These are phyloP conservation scores for Syzygium oleosum DNA, from an alignment of 345 rosid species.

Conservation along the genomic window DNA sequence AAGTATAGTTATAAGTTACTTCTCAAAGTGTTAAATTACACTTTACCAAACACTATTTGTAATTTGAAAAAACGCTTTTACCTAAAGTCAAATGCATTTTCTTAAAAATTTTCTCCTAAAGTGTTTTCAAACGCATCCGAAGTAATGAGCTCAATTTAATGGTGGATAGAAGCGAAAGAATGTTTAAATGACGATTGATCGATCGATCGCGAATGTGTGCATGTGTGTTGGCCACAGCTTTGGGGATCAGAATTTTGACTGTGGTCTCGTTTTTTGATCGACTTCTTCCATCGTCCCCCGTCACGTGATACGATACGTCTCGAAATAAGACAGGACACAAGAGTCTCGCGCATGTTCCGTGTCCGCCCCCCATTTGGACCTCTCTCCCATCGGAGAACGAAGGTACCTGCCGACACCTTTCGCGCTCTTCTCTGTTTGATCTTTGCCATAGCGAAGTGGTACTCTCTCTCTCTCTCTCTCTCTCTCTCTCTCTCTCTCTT, in stretches of 20 bases:
- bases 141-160: not conserved
- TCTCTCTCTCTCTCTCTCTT: not conserved
- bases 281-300: not conserved
- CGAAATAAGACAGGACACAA: not conserved
- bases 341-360: not conserved
- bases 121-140: too few relatives aligned
- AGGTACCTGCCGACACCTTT: not conserved
- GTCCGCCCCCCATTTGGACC: not conserved
- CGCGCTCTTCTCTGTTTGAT: not conserved
- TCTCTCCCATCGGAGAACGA: not conserved
- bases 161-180: not conserved
- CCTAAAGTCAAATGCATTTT: not conserved
- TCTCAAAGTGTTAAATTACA: not conserved
- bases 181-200: not conserved
- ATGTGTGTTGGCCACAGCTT: not conserved
- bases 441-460: not conserved
- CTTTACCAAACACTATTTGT: rapidly evolving
- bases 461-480: not conserved
- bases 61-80: rapidly evolving
- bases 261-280: not conserved
- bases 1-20: rapidly evolving
- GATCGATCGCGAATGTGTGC: not conserved
- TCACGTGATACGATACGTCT: not conserved
- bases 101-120: too few relatives aligned
- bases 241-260: not conserved